phyloP scores from a whole-genome alignment of 2,329 filamentous ascomycete genomes.

The Colletotrichum somersetense region DNA sequence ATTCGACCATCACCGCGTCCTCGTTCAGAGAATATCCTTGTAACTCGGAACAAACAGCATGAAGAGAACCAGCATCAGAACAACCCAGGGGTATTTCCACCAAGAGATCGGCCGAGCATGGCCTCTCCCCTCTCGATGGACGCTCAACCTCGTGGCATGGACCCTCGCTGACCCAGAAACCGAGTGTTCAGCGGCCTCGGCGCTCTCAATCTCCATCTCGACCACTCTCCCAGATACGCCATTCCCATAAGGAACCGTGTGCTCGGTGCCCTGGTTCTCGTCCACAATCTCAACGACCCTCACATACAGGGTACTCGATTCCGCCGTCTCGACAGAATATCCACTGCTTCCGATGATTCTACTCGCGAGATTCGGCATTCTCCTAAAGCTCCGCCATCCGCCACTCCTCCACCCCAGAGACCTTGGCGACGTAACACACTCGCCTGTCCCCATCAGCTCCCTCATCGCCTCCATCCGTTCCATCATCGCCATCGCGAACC shows the following conservation, averaged over 20 bases:
- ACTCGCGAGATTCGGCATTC: neutral
- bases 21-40: neutral
- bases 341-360: neutral
- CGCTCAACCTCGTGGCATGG: neutral
- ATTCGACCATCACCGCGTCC: neutral
- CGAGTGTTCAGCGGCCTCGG: neutral
- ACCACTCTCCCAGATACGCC: neutral
- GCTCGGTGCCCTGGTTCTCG: neutral
- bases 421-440: neutral
- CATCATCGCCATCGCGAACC: neutral
- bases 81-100: slow-evolving; percentile 9
- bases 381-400: neutral
- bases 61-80: slow-evolving; percentile 2
- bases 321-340: neutral
- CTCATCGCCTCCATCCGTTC: neutral
- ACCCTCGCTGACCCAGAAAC: too few species aligned
- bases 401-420: neutral
- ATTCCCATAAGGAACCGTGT: neutral
- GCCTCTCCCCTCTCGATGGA: neutral
- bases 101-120: neutral
- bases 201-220: neutral
- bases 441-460: neutral
- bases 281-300: neutral
- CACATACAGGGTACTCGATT: too few species aligned
- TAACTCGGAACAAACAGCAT: neutral